These are phyloP conservation scores for Borovskyia barvae DNA, from an alignment of 208 protist species.

Conservation along the genomic window DNA sequence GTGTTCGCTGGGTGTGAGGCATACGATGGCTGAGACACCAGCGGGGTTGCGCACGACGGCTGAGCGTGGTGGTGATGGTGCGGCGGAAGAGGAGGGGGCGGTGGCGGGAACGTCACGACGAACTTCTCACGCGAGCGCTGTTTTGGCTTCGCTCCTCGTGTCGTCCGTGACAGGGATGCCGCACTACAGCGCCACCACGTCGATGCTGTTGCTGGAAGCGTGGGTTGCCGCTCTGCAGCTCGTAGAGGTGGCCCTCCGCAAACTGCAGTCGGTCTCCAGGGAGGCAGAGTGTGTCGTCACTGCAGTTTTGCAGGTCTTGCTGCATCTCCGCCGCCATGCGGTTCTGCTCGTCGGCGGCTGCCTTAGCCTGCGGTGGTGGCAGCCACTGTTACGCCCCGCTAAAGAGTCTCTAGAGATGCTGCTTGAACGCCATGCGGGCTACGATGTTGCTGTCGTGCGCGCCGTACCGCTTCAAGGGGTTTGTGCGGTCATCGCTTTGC, in stretches of 20 bases:
- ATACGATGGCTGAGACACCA: too few species aligned
- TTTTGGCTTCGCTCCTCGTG: too few species aligned
- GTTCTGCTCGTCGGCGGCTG: not conserved
- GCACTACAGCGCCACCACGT: not conserved
- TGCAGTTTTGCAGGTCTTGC: slow-evolving; percentile 13
- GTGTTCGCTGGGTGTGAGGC: too few species aligned
- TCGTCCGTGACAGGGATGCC: not conserved
- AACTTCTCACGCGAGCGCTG: too few species aligned
- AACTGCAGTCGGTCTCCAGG: not conserved
- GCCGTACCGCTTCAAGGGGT: slow-evolving; percentile 12
- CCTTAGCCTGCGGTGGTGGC: not conserved
- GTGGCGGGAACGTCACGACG: not conserved
- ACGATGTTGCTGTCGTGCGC: not conserved
- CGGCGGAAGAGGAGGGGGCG: not conserved
- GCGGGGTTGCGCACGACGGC: too few species aligned
- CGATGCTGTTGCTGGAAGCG: slow-evolving; percentile 4
- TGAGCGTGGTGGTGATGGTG: too few species aligned
- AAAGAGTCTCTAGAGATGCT: not conserved
- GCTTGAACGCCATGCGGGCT: not conserved
- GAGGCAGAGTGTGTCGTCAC: not conserved
- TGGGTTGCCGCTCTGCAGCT: not conserved
- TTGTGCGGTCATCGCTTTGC: slow-evolving; percentile 9
- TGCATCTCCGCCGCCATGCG: slow-evolving; percentile 8
- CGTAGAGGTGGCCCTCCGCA: not conserved
- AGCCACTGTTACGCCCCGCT: too few species aligned